These are phyloP conservation scores for Chondrus crispus DNA, from an alignment of 23 red algal species.

Conservation along the genomic window DNA sequence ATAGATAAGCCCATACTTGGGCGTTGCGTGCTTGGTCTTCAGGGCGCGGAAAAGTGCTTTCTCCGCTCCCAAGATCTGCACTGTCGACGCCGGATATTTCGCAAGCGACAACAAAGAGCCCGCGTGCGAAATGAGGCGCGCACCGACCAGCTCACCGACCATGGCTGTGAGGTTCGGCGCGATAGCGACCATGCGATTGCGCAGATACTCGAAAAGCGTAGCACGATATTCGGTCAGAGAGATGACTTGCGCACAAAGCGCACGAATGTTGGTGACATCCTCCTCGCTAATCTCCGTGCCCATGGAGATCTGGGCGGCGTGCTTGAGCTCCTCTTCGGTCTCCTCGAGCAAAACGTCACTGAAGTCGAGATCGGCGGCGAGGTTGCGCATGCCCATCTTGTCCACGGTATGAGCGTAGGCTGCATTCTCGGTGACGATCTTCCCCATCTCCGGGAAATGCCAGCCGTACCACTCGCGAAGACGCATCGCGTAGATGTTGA, in stretches of 20 bases:
- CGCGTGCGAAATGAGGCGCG: slow-evolving; percentile 95
- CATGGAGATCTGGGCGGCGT: slow-evolving; percentile 81
- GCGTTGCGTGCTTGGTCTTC: slow-evolving; percentile 98
- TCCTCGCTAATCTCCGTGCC: slow-evolving; percentile 93
- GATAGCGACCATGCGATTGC: slow-evolving; percentile 89
- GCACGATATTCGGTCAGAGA: slow-evolving; percentile 84
- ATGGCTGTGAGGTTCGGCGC: slow-evolving; percentile 96
- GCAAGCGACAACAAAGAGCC: slow-evolving; percentile 85
- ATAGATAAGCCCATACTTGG: slow-evolving; percentile 96
- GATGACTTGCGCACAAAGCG: slow-evolving; percentile 74
- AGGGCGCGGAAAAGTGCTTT: slow-evolving; percentile 97
- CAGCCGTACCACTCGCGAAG: slow-evolving; percentile 97
- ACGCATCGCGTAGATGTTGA: slow-evolving; percentile 98
- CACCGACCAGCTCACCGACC: slow-evolving; percentile 94
- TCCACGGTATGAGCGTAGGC: slow-evolving; percentile 79
- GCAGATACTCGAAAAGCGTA: slow-evolving; percentile 90
- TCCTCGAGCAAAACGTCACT: slow-evolving; percentile 40
- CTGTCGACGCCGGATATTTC: slow-evolving; percentile 96
- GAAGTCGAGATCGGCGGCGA: slow-evolving; percentile 63
- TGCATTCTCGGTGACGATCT: slow-evolving; percentile 91
- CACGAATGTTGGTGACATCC: slow-evolving; percentile 76
- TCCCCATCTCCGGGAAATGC: slow-evolving; percentile 98
- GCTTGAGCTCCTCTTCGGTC: slow-evolving; percentile 61
- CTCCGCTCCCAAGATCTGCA: slow-evolving; percentile 98
- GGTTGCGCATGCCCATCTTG: slow-evolving; percentile 64